Base-by-base conservation (phyloP, 495 filamentous ascomycete genomes). In the Lepidopterella palustris region DNA sequence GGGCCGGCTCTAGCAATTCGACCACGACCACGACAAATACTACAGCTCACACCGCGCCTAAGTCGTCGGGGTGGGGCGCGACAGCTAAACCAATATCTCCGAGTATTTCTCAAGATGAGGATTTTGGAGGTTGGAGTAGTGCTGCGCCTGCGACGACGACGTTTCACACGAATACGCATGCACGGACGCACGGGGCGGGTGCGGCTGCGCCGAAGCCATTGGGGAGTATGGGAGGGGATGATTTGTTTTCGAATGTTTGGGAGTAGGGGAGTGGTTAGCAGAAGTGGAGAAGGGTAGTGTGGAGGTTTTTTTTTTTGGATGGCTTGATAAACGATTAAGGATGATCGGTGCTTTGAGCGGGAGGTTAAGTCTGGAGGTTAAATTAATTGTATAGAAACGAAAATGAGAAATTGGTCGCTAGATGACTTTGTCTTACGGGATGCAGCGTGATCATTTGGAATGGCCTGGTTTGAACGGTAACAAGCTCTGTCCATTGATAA, bases 231-330 rank as follows among this genome's bases (percentile, higher is more conserved):
- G 84, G 82, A 3, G 82, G 79, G 11, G 91, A 96, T 64, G 91
- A 96, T 76, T 72, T 96, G 67, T 96, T 95, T 71, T 91, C 87
- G 40, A 96, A 96, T 75, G 91, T 96, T 59, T 96, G 91, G 91
- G 79, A 89, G 73, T 95, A 74, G 73, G 45, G 23, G 24, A 25
- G 47, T n/a, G n/a, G n/a, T n/a, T n/a, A n/a, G n/a, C n/a, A n/a
- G n/a, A n/a, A n/a, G n/a, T n/a, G n/a, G n/a, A n/a, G n/a, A n/a
- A n/a, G n/a, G n/a, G n/a, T n/a, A n/a, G n/a, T n/a, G n/a, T n/a
- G n/a, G n/a, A n/a, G n/a, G n/a, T n/a, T n/a, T n/a, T n/a, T n/a
- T n/a, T n/a, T n/a, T n/a, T n/a, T n/a, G n/a, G n/a, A n/a, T n/a
- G n/a, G n/a, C n/a, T n/a, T 35, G 6, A 35, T 35, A 13, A 35